Evolutionary conservation across 2,329 filamentous ascomycete genomes (phyloP).

Genomic region (Aspergillus candidus): DNA sequence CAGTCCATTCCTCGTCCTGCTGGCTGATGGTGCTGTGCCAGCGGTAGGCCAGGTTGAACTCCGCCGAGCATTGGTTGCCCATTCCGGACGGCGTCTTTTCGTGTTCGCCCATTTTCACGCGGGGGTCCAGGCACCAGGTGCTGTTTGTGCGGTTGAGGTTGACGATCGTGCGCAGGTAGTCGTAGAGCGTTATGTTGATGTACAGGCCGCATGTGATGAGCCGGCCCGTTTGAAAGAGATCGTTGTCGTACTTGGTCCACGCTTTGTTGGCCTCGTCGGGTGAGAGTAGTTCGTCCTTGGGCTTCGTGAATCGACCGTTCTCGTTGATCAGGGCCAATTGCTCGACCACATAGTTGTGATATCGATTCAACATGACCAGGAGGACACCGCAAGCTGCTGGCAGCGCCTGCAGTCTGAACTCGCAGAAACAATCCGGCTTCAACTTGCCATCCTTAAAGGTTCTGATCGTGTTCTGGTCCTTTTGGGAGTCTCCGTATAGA

Average conservation of each 20-base stretch:
- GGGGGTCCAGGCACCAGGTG: constrained; percentile 8
- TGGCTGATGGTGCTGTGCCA: constrained; percentile 44
- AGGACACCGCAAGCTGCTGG: constrained; percentile 31
- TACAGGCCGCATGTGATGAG: constrained; percentile 29
- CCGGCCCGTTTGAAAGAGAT: constrained; percentile 32
- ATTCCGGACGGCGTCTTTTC: constrained; percentile 36
- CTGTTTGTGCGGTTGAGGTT: constrained; percentile 10
- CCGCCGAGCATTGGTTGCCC: constrained; percentile 48
- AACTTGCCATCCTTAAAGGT: constrained; percentile 34
- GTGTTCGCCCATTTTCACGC: constrained; percentile 2
- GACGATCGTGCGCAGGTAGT: constrained; percentile 28
- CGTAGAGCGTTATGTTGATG: constrained; percentile 31
- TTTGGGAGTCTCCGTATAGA: constrained; percentile 36
- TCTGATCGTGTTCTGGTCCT: constrained; percentile 31
- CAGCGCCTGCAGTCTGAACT: constrained; percentile 27
- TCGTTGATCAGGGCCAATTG: constrained; percentile 40
- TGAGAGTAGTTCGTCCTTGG: constrained; percentile 2
- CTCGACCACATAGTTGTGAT: constrained; percentile 37
- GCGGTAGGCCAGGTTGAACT: constrained; percentile 51
- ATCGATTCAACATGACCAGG: constrained; percentile 34
- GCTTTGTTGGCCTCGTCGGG: constrained; percentile 26
- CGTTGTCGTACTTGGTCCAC: constrained; percentile 31
- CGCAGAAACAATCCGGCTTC: constrained; percentile 35
- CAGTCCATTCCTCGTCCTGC: constrained; percentile 32
- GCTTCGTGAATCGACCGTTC: constrained; percentile 24